Base-by-base conservation (phyloP, 2,329 filamentous ascomycete genomes). In the Epichloe baconii region DNA sequence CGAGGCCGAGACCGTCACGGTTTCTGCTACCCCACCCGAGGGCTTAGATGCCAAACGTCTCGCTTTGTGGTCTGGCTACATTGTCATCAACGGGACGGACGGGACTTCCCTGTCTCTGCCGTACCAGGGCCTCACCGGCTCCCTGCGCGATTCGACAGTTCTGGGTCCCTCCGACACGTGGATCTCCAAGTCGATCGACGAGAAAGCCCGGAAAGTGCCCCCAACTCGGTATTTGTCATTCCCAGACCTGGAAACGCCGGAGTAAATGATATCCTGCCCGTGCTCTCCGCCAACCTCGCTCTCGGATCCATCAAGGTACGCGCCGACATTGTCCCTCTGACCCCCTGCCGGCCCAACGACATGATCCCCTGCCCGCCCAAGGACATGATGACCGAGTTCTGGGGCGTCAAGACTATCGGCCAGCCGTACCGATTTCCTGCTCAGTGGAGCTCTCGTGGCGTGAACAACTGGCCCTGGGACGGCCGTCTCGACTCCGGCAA, bases 231-330 rank as follows among this genome's bases (percentile, higher is more conserved):
- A 1, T 76, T 73, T 52, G 55, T 59, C 0, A 63, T 77, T 4
- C 73, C 73, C 2, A 63, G 63, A 10, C 65, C 66, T 0, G 73
- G 71, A 41, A 64, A 61, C 45, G 56, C 62, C 47, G 61, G 62
- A 17, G 60, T 60, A 4, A 53, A 60, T 31, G 59, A 61, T 8
- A 57, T 58, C 21, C 59, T 72, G 14, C 74, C 75, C 15, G 59
- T 64, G 5, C 57, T 75, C 3, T 68, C 69, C 0, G 56, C 70
- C 51, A 61, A 65, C 44, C 56, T 77, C 4, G 66, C 68, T 19
- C 69, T 78, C 19, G 76, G 76, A 36, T 71, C 71, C 2, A 60
- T 67, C 3, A 62, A 67, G 8, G 49, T 78, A 6, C 69, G 67
- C 45, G 66, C 68, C 52, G 70, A 77, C 52, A 59, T 76, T 17